Percentiles rank a stretch among this genome's conserved stretches.
Conservation (phyloP, 2,329 filamentous ascomycete genomes). For the Sphaerostilbella broomeana region DNA sequence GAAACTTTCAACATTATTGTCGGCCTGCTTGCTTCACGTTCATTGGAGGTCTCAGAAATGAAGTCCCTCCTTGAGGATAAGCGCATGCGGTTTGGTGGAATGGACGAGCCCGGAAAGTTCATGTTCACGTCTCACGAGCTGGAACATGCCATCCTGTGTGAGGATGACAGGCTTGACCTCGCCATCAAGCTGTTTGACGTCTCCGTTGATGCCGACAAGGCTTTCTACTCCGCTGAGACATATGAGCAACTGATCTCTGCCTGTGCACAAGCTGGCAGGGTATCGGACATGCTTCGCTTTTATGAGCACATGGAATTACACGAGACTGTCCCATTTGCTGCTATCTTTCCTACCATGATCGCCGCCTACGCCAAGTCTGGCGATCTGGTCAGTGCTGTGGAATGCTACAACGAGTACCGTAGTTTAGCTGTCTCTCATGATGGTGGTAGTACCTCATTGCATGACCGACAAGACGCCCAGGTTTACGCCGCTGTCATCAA, state of each 20-base stretch:
- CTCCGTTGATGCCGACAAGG: constrained; percentile 57
- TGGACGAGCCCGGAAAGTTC: constrained; percentile 77
- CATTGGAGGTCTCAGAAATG: constrained; percentile 67
- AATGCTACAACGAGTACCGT: constrained; percentile 94
- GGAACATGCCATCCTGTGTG: constrained; percentile 76
- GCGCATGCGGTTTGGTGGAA: constrained; percentile 74
- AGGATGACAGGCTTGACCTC: constrained; percentile 80
- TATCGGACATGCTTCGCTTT: constrained; percentile 83
- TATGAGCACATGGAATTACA: constrained; percentile 86
- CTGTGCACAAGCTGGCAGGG: constrained; percentile 72
- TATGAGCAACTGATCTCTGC: constrained; percentile 82
- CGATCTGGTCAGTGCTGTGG: constrained; percentile 80
- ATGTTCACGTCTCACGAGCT: constrained; percentile 84
- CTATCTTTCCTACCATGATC: constrained; percentile 90
- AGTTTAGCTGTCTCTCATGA: constrained; percentile 80
- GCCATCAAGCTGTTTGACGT: constrained; percentile 81
- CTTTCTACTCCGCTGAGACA: constrained; percentile 69
- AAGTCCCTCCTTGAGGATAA: constrained; percentile 74
- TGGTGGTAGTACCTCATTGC: constrained; percentile 59
- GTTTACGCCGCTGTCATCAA: constrained; percentile 91
- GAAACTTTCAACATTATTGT: constrained; percentile 87
- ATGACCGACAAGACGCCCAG: constrained; percentile 69
- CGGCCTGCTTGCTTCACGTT: constrained; percentile 70
- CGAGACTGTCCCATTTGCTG: constrained; percentile 66
- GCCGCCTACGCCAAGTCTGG: constrained; percentile 79